Evolutionary conservation across 177 flowering plant genomes (phyloP).

Genomic region (Telopea speciosissima): DNA sequence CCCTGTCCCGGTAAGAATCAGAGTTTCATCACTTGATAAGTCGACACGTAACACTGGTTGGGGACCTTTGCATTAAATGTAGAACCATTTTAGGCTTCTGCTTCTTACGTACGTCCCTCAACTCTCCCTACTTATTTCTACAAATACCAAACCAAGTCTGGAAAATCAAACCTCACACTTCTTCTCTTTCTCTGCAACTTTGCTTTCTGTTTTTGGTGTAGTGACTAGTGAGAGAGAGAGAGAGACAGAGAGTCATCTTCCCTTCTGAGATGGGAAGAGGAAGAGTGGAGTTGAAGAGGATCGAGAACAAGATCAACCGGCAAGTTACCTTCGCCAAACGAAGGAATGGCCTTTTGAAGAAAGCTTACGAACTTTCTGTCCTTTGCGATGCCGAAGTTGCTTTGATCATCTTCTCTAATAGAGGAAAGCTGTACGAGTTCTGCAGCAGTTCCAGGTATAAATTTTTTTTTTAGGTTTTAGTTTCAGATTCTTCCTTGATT

Average conservation of each 20-base stretch:
- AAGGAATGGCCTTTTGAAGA: slow-evolving; percentile 31
- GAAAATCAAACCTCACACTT: background rate
- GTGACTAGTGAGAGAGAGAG: background rate
- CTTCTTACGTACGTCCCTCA: background rate
- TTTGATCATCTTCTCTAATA: slow-evolving; percentile 32
- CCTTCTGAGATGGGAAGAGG: slow-evolving; percentile 32
- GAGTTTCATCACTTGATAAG: background rate
- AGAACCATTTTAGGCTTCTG: background rate
- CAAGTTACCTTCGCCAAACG: slow-evolving; percentile 34
- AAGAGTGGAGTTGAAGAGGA: slow-evolving; percentile 34
- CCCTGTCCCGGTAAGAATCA: background rate
- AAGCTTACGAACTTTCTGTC: slow-evolving; percentile 32
- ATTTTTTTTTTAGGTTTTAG: background rate
- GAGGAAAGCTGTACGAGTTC: slow-evolving; percentile 35
- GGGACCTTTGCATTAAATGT: background rate
- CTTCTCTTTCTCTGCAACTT: background rate
- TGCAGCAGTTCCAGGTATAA: slow-evolving; percentile 26
- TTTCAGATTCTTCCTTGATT: background rate
- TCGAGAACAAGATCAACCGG: slow-evolving; percentile 35
- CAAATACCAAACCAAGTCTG: background rate
- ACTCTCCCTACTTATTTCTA: background rate
- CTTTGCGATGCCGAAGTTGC: slow-evolving; percentile 34
- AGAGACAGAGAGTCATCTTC: background rate
- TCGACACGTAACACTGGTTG: background rate
- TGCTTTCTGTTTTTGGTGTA: background rate